Conservation (phyloP, 2,329 filamentous ascomycete genomes). For the Canariomyces notabilis region DNA sequence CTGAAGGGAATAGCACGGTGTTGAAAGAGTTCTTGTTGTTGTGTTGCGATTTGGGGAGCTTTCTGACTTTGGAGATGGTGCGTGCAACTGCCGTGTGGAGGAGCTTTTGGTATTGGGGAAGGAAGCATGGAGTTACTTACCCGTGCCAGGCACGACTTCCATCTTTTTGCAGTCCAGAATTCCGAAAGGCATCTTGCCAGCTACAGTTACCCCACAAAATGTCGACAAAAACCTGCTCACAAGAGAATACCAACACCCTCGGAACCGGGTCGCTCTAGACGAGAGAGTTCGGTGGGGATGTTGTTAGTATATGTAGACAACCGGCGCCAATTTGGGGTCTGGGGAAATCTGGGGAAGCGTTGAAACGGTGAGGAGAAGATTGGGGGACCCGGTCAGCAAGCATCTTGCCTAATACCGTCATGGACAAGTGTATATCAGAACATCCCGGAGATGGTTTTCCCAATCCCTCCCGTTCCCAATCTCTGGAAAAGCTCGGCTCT, state of each 20-base stretch:
- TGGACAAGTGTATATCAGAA: not conserved
- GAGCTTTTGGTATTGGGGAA: not conserved
- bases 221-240: not conserved
- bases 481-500: not conserved
- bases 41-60: not conserved
- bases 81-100: not conserved
- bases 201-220: not conserved
- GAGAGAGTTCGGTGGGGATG: not conserved
- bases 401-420: not conserved
- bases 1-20: too few species aligned
- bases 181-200: slow-evolving; percentile 40
- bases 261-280: not conserved
- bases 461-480: not conserved
- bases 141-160: slow-evolving; percentile 45
- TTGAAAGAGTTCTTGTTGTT: too few species aligned
- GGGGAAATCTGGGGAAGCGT: not conserved
- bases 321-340: not conserved
- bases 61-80: too few species aligned
- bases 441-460: not conserved
- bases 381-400: not conserved
- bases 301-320: not conserved
- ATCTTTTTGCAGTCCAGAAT: slow-evolving; percentile 42
- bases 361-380: slow-evolving; percentile 2
- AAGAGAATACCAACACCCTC: not conserved
- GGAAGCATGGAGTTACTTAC: slow-evolving; percentile 27